Base-by-base conservation (phyloP, 2,329 filamentous ascomycete species). In the Fusarium sp. region DNA sequence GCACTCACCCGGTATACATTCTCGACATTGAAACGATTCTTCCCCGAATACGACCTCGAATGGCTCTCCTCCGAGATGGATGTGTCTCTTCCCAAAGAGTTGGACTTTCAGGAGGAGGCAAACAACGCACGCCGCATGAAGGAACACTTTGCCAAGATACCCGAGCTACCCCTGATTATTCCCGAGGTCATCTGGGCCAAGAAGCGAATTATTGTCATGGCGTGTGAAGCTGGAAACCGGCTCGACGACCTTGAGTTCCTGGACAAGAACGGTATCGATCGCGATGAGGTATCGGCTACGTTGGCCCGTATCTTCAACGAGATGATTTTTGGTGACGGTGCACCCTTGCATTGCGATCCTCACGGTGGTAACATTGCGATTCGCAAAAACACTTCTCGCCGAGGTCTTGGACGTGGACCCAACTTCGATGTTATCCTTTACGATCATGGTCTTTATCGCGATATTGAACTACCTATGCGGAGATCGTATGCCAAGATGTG, bases 351-450 rank as follows among this genome's bases (percentile, higher is more conserved):
- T 79, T 99, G 95, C 78, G 95, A 99, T 73, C 95, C 95, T 0
- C 95, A 99, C 73, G 95, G 93, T 43, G 95, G 95, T 41, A 99
- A 99, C 73, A 90, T 99, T 52, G 93, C 95, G 22, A 92, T 99
- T 60, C 88, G 93, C 38, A 88, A 91, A 74, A 95, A 94, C 72
- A 75, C 83, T 7, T 78, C 75, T 13, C 82, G 85, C 32, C 80
- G 83, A 35, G 80, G 81, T 56, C 83, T 78, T 5, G 73, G 77
- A 11, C 70, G 80, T 40, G 77, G 80, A 5, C 78, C 88, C 35
- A 98, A 98, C 76, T 99, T 99, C 72, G 95, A 99, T 74, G 86
- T 99, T 50, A 90, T 99, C 53, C 84, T 99, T 4, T 99, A 99
- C 79, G 95, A 99, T 73, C 95, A 99, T 75, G 96, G 95, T 3